Evolutionary conservation across 495 filamentous ascomycete genomes (phyloP), one percentile per base, ranked within the genome.

Genomic region (Aspergillus bertholletiae): DNA sequence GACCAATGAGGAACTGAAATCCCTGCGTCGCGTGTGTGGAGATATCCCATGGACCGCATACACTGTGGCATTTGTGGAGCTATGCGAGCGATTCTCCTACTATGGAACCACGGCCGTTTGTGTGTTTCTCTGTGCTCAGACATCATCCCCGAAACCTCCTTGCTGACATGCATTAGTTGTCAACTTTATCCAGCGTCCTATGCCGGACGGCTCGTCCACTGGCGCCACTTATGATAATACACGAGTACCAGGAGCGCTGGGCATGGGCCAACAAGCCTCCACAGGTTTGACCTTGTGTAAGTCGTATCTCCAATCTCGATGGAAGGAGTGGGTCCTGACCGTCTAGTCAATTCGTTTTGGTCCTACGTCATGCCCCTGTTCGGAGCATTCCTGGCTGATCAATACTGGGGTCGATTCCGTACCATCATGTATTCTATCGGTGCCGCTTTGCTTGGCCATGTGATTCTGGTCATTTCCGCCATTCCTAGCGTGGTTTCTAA

Each of bases 31-130:
- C 35, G 77, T 92, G 1, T 73, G 87, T 13, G 88, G 81, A 39
- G 75, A 73, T 32, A 77, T 93, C 26, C 86, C 85, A 18, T 84
- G 74, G 75, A 79, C 71, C 13, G 77, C 79, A 7, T 92, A 83
- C 61, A 86, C 84, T 21, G 79, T 93, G 49, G 87, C 84, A 20
- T 85, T 90, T 58, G 80, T 89, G 46, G 88, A 92, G 69, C 66
- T 90, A 53, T 87, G 82, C 71, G 88, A 92, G 74, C 84, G 88
- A 32, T 88, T 90, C 72, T 86, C 84, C 8, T 91, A 88, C 74
- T 90, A 90, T 64, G 88, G 88, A 50, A 88, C 85, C 13, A 87
- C 81, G 20, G 84, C 82, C 35, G 84, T 90, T 45, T 88, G 83
- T 86, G 75, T 56, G 79, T 70, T 4, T 21, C 17, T 8, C 50